Evolutionary conservation across 148 eudicot genomes (phyloP).

Genomic region (Rhododendron williamsianum): DNA sequence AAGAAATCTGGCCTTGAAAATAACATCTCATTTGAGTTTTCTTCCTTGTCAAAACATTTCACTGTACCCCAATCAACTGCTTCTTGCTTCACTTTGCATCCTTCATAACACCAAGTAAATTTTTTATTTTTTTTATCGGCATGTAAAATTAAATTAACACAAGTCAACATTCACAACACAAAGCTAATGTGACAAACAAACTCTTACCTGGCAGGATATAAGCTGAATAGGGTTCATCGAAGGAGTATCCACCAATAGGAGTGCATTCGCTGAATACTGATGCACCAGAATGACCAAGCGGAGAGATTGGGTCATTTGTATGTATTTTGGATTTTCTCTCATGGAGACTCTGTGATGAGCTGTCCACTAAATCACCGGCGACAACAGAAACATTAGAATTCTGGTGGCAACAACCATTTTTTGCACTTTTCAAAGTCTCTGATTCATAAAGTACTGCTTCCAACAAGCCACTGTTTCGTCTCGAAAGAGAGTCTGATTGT

Average conservation of each 20-base stretch:
- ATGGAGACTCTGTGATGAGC: conserved; percentile 29
- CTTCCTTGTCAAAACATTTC: conserved; percentile 31
- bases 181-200: background rate
- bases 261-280: conserved; percentile 44
- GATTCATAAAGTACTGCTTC: conserved; percentile 69
- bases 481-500: conserved; percentile 48
- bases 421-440: conserved; percentile 33
- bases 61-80: conserved; percentile 21
- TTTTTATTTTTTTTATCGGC: background rate
- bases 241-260: conserved; percentile 44
- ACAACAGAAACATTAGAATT: conserved; percentile 21
- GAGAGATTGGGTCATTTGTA: conserved; percentile 57
- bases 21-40: conserved; percentile 26
- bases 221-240: conserved; percentile 41
- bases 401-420: conserved; percentile 23
- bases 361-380: conserved; percentile 29
- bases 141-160: background rate
- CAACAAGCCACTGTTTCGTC: conserved; percentile 54
- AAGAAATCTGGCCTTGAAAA: conserved; percentile 55
- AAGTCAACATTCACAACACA: background rate
- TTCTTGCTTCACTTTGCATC: conserved; percentile 35
- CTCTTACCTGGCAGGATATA: conserved; percentile 39
- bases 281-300: conserved; percentile 58
- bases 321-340: conserved; percentile 43
- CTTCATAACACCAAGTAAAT: conserved; percentile 22